Evolutionary conservation across 306 rosid species (phyloP).

Genomic region (Ormosia semicastrata): DNA sequence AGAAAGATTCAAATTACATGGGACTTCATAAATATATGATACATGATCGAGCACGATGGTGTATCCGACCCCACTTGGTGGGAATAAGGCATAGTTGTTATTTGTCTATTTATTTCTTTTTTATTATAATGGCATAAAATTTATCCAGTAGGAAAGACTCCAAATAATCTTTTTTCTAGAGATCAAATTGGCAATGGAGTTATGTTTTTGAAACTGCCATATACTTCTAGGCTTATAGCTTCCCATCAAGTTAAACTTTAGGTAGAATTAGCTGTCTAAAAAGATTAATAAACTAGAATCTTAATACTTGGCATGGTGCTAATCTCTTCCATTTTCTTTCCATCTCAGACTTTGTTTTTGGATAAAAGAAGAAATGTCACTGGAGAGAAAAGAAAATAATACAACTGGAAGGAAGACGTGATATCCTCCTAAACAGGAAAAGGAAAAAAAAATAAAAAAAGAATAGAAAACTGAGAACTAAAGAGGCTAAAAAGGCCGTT

Average conservation of each 20-base stretch:
- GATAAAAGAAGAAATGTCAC: neutral
- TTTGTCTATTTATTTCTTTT: neutral
- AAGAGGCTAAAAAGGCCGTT: neutral
- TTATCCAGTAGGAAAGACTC: neutral
- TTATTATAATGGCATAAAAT: neutral
- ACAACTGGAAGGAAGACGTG: neutral
- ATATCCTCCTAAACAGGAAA: neutral
- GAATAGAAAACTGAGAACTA: too few relatives aligned
- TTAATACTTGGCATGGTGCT: neutral
- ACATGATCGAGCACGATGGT: neutral
- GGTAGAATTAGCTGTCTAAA: neutral
- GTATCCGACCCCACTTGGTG: neutral
- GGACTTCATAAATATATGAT: neutral
- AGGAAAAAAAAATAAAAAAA: neutral
- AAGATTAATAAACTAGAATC: neutral
- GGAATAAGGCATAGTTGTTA: neutral
- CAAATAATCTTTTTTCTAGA: neutral
- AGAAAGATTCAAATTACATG: neutral
- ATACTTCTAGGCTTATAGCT: neutral
- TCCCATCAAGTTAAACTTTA: neutral
- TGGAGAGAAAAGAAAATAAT: neutral
- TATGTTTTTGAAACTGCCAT: neutral
- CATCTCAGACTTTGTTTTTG: neutral
- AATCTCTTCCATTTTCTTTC: neutral
- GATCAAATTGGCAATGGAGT: neutral